A percentile compares a stretch with the other conserved stretches of the same genome.
Evolutionary conservation across 495 filamentous ascomycete species (phyloP).

Genomic region (Talaromyces stipitatus): DNA sequence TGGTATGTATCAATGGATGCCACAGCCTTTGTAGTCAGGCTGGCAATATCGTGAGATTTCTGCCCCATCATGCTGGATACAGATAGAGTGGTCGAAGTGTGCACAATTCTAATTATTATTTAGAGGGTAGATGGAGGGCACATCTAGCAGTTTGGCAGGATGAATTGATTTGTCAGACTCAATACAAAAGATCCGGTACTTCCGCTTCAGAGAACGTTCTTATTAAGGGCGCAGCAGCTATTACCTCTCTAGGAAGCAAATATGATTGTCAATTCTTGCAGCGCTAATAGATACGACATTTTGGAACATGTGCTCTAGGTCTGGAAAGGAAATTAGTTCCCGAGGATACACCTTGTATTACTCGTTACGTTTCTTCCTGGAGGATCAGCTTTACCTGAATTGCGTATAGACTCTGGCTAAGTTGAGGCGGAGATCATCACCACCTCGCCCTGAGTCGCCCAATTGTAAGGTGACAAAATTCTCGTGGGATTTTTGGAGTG

Average conservation of each 20-base stretch:
- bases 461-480: not conserved
- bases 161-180: not conserved
- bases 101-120: not conserved
- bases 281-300: conserved; percentile 12
- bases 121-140: not conserved
- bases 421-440: not conserved
- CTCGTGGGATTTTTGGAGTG: not conserved
- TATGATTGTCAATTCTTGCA: not conserved
- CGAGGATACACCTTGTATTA: not conserved
- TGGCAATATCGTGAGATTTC: not conserved
- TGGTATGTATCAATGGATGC: conserved; percentile 5
- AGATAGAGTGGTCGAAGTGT: too few species aligned
- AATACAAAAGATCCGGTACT: not conserved
- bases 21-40: not conserved
- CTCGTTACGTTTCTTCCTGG: not conserved
- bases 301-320: not conserved
- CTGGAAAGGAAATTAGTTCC: not conserved
- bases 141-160: not conserved
- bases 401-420: not conserved
- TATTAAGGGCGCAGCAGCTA: not conserved
- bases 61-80: not conserved
- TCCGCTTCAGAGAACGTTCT: not conserved
- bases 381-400: not conserved
- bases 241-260: not conserved
- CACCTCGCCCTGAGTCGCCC: not conserved